Evolutionary conservation across 2,329 filamentous ascomycete genomes (phyloP), one percentile per base, ranked within the genome.

Genomic region (Colletotrichum sansevieriae): DNA sequence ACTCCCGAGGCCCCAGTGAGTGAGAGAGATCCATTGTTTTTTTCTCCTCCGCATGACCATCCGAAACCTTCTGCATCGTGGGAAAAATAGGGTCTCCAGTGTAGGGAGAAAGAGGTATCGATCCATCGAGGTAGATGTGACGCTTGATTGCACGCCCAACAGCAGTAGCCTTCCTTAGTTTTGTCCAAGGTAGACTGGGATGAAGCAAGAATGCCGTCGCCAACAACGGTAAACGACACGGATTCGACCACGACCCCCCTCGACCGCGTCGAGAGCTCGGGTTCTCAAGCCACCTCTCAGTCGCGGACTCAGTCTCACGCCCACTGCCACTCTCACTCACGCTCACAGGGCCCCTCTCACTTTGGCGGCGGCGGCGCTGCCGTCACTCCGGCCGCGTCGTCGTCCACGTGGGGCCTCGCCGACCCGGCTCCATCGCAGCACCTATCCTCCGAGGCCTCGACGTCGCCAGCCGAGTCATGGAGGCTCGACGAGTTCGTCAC

Each of bases 401-500:
- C 65, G 7, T 22, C 22, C 3, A 43, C 13, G 15, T 64, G 65
- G 65, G 60, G 60, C 29, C 60, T 68, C 7, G 52, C 59, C 37
- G 65, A 63, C 44, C 60, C 65, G 18, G 49, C 64, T 10, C 65
- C 68, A 4, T 52, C 65, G 37, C 65, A 62, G 51, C 65, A 71
- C 5, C 69, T 71, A 2, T 71, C 66, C 0, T 63, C 63, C 44
- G 70, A 71, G 25, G 63, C 65, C 2, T 69, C 70, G 0, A 71
- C 73, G 0, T 77, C 76, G 4, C 75, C 76, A 1, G 73, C 73
- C 70, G 74, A 72, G 65, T 76, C 73, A 61, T 77, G 77, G 76
- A 71, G 75, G 2, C 72, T 76, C 2, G 79, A 81, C 33, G 76
- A 79, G 62, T 80, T 81, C 55, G 74, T 75, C 7, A 75, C 76